Base-by-base conservation (phyloP, 306 rosid genomes). In the Notholithocarpus densiflorus region DNA sequence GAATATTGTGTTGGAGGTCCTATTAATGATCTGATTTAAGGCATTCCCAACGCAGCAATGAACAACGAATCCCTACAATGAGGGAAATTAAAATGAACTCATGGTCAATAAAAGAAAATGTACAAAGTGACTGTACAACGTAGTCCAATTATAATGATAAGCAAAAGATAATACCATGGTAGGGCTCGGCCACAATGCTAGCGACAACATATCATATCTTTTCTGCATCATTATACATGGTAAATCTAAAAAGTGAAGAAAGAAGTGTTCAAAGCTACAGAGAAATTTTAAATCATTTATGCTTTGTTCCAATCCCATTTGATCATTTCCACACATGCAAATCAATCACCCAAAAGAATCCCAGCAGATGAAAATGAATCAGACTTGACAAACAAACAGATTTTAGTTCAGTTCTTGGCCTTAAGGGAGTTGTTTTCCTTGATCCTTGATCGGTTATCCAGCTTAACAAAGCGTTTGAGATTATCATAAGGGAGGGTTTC, bases 361-460 rank as follows among this genome's bases (percentile, higher is more conserved):
- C 74, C 80, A 82, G 48, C 77, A 66, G 68, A 75, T 27, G 4
- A 60, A 77, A 74, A 77, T 54, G 66, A 70, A 71, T 61, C 32
- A 74, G 65, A 77, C 72, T 32, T 18, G 59, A 68, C 57, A 74
- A 80, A 11, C 60, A 68, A 9, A 13, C 56, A 18, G 43, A 15
- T 77, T 59, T 13, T 64, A 71, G 54, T 54, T 90, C 84, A 92
- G 79, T 87, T 90, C 90, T 90, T 92, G 76, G 93, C 91, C 87
- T 89, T 89, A 3, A 79, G 12, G 64, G 91, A 83, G 90, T 90
- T 89, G 83, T 90, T 92, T 84, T 90, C 97, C 86, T 89, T 90
- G 86, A 92, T 94, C 80, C 88, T 88, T 32, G 84, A 93, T 76
- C 92, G 89, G 81, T 80, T 94, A 80, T 94, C 97, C 71, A 90